Base-by-base conservation (phyloP, 257 asterid genomes). In the Solanum lycopersicoides region DNA sequence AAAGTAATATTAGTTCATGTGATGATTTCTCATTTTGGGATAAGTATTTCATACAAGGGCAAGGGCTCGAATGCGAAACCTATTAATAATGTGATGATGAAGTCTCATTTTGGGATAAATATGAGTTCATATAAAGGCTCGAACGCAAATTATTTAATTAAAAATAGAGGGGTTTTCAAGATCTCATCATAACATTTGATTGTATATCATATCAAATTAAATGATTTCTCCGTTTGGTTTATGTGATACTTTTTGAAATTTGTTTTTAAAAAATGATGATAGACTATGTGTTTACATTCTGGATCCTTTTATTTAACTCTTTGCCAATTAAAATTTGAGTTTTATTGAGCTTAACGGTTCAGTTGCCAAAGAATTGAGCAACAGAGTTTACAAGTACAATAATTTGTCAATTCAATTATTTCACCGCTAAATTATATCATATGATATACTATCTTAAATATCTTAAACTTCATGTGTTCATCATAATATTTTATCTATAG, bases 331-430 rank as follows among this genome's bases (percentile, higher is more conserved):
- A 56, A 18, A 4, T 56, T 18, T 56, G 65, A 7, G 65, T 56
- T 56, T 18, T 0, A 23, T 18, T 56, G n/a, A 56, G 2, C 65
- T 56, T 56, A 56, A 56, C 0, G n/a, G 12, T 56, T 18, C 21
- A 56, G 8, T 56, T 56, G 65, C 11, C 8, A 56, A 56, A 56
- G 11, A 56, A 4, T 56, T 7, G 3, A 53, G 9, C 23, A 53
- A 16, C 16, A 53, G 0, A 8, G 4, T 53, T 53, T 16, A 56
- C 5, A 56, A 20, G 1, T 56, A 56, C 0, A 20, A 0, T 1
- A 3, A 20, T 8, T 0, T 20, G 1, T 56, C 12, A 2, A 56
- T 20, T 11, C 2, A 2, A 56, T 20, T 0, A 56, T 56, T 56
- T 56, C 12, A 2, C 12, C 0, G 8, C 20, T 21, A 45, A 13